These are phyloP conservation scores for Rasamsonia emersonii DNA, from an alignment of 2,329 filamentous ascomycete species.

Conservation along the genomic window DNA sequence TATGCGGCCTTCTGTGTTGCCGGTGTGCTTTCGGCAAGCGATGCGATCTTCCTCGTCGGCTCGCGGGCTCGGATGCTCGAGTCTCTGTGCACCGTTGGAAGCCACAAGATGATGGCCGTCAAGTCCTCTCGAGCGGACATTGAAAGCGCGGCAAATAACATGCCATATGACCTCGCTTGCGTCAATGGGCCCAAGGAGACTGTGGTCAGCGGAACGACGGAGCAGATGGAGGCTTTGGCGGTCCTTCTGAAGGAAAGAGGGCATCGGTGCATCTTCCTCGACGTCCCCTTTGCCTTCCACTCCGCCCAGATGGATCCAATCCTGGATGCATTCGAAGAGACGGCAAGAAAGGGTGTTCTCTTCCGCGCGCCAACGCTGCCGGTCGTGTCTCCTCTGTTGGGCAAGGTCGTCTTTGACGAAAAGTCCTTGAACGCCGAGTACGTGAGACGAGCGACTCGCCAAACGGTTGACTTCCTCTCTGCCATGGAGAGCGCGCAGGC, in stretches of 20 bases:
- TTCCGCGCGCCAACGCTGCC: constrained; percentile 34
- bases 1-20: constrained; percentile 32
- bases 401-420: constrained; percentile 27
- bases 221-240: constrained; percentile 50
- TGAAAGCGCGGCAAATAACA: constrained; percentile 37
- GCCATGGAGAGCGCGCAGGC: constrained; percentile 53
- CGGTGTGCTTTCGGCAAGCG: constrained; percentile 26
- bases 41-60: constrained; percentile 58
- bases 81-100: constrained; percentile 56
- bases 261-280: constrained; percentile 54
- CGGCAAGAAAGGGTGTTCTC: constrained; percentile 35
- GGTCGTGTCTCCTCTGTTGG: constrained; percentile 39
- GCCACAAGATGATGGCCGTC: constrained; percentile 58
- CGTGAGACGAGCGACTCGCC: constrained; percentile 55
- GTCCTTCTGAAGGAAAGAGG: constrained; percentile 44
- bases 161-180: constrained; percentile 52
- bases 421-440: constrained; percentile 46
- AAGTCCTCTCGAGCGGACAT: constrained; percentile 26
- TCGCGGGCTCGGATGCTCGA: constrained; percentile 57
- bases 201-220: constrained; percentile 56
- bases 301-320: constrained; percentile 58
- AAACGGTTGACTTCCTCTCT: constrained; percentile 60
- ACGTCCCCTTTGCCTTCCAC: constrained; percentile 59
- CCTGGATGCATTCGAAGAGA: constrained; percentile 49
- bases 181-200: constrained; percentile 68